phyloP scores from a whole-genome alignment of 2,329 filamentous ascomycete species.

The Cylindrodendrum hubeiense region DNA sequence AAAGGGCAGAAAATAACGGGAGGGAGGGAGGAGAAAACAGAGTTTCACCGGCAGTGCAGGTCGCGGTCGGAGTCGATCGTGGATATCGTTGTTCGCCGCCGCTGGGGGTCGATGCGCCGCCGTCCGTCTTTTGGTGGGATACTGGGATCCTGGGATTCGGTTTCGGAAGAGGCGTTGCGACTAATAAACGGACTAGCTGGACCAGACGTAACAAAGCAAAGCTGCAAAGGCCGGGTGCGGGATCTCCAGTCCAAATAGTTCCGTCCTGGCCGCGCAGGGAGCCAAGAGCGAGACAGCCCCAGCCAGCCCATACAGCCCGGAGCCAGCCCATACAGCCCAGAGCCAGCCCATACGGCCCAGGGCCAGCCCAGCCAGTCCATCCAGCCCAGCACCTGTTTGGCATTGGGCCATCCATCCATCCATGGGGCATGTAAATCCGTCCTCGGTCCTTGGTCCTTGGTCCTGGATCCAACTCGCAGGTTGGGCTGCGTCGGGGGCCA shows the following conservation, averaged over 20 bases:
- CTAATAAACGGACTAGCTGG: not conserved
- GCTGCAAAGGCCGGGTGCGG: not conserved
- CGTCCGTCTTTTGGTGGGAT: conserved; percentile 14
- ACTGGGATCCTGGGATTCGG: conserved; percentile 5
- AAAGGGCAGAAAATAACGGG: not conserved
- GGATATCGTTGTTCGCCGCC: not conserved
- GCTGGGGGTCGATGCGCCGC: not conserved
- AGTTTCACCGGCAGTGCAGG: conserved; percentile 9
- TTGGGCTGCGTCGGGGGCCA: not conserved
- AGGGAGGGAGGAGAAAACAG: conserved; percentile 14
- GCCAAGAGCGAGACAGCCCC: not conserved
- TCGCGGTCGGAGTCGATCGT: conserved; percentile 10
- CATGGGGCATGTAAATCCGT: not conserved
- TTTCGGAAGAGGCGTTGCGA: conserved; percentile 21
- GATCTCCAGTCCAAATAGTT: conserved; percentile 1
- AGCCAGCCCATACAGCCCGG: too few species aligned
- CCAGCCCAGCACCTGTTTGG: not conserved
- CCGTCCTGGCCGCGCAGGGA: not conserved
- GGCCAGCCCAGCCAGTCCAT: too few species aligned
- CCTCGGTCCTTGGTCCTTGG: not conserved
- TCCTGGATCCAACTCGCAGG: not conserved
- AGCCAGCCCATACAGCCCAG: too few species aligned
- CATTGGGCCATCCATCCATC: not conserved
- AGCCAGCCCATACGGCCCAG: too few species aligned
- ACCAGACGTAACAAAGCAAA: conserved; percentile 10